Evolutionary conservation across 768 basidiomycete species (phyloP).

Genomic region (Boletus tomentosulus): DNA sequence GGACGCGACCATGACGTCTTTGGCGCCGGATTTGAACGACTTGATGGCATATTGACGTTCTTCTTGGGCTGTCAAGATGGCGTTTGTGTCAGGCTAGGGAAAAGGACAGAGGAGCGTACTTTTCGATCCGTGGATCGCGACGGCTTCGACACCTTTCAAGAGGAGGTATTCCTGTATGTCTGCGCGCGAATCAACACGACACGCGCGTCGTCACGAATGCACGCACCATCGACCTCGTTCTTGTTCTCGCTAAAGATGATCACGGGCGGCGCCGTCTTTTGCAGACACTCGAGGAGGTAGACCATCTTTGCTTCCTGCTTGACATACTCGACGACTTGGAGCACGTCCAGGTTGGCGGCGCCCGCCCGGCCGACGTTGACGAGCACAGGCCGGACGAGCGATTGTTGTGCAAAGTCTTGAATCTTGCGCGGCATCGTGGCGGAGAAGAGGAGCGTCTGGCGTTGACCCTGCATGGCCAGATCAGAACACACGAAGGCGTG

Average conservation of each 20-base stretch:
- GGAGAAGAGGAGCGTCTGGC: conserved; percentile 95
- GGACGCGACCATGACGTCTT: conserved; percentile 99
- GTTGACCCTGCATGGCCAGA: conserved; percentile 62
- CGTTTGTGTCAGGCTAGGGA: not conserved
- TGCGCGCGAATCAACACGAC: conserved; percentile 28
- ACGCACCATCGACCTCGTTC: conserved; percentile 97
- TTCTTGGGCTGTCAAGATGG: conserved; percentile 74
- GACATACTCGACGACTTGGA: conserved; percentile 97
- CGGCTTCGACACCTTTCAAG: conserved; percentile 95
- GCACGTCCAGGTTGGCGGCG: conserved; percentile 93
- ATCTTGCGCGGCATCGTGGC: conserved; percentile 99
- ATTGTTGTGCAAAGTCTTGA: conserved; percentile 97
- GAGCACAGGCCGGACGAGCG: conserved; percentile 88
- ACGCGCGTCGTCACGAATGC: not conserved
- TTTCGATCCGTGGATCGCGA: conserved; percentile 98
- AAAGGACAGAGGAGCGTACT: conserved; percentile 44
- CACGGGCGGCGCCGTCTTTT: conserved; percentile 97
- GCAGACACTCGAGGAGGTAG: conserved; percentile 93
- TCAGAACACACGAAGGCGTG: not conserved
- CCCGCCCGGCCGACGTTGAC: conserved; percentile 98
- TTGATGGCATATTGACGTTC: conserved; percentile 99
- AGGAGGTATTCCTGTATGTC: conserved; percentile 98
- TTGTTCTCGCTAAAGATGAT: conserved; percentile 99
- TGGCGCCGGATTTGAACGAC: conserved; percentile 94
- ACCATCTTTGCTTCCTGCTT: conserved; percentile 99